A percentile compares a stretch with the other conserved stretches of the same genome.
phyloP scores from a whole-genome alignment of 2,329 filamentous ascomycete species.

The Penicillium janthinellum region DNA sequence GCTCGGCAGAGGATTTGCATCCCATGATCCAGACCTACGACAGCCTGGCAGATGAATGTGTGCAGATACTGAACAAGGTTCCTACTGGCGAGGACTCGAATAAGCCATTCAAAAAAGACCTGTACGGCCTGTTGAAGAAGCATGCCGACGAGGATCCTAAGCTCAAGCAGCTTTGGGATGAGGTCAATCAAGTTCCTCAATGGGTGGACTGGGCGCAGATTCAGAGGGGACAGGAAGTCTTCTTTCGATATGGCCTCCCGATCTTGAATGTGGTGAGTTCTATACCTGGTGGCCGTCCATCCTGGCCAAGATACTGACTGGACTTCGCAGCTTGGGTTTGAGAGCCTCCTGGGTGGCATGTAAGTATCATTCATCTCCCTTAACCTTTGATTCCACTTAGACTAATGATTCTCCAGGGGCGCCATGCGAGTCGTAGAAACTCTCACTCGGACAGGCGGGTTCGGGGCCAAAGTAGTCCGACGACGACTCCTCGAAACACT shows the following conservation, averaged over 20 bases:
- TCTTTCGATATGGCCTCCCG: constrained; percentile 73
- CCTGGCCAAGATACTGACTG: background rate
- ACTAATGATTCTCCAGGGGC: constrained; percentile 48
- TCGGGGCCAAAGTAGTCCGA: constrained; percentile 67
- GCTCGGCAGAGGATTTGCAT: constrained; percentile 60
- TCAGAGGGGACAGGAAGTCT: constrained; percentile 71
- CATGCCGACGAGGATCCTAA: constrained; percentile 60
- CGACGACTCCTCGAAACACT: constrained; percentile 71
- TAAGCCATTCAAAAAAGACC: constrained; percentile 53
- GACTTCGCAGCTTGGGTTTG: constrained; percentile 28
- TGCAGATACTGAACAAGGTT: constrained; percentile 65
- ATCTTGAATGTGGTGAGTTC: constrained; percentile 56
- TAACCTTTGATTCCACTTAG: background rate
- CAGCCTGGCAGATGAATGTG: constrained; percentile 64
- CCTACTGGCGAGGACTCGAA: constrained; percentile 35
- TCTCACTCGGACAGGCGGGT: constrained; percentile 72
- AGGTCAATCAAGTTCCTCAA: constrained; percentile 67
- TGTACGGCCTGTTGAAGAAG: constrained; percentile 64
- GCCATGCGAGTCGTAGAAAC: constrained; percentile 74
- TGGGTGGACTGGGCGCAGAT: constrained; percentile 83
- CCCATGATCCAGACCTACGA: constrained; percentile 70
- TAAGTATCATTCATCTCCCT: constrained; percentile 12
- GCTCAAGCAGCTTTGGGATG: constrained; percentile 62
- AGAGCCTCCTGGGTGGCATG: constrained; percentile 36
- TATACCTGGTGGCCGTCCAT: background rate